Conservation (phyloP, 1,139 yeast species). For the Suhomyces ambrosiae region DNA sequence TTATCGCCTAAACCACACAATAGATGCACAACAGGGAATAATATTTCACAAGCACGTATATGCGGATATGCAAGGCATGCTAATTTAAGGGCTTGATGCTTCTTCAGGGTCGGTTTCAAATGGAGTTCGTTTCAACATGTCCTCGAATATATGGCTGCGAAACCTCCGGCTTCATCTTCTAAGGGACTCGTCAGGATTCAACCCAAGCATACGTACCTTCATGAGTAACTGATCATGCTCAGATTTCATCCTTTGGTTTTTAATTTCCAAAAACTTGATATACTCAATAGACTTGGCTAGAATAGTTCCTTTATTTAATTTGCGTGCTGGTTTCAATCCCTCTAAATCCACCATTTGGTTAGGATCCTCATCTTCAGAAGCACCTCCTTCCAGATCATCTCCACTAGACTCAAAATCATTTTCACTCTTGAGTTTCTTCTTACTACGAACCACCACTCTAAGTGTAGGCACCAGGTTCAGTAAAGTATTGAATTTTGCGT, state of each 20-base stretch:
- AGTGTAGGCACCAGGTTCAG: constrained; percentile 48
- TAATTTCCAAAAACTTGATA: constrained; percentile 44
- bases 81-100: no score
- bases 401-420: constrained; percentile 19
- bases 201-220: constrained; percentile 31
- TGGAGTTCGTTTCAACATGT: no score
- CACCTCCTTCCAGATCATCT: constrained; percentile 16
- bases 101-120: no score
- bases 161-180: not conserved
- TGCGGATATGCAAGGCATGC: no score
- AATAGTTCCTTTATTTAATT: constrained; percentile 48
- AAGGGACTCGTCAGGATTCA: constrained; percentile 17
- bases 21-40: no score
- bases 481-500: constrained; percentile 45
- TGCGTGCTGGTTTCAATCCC: constrained; percentile 49
- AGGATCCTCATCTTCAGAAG: constrained; percentile 17
- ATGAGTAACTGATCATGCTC: constrained; percentile 36
- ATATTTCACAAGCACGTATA: no score
- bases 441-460: constrained; percentile 32
- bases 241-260: constrained; percentile 37
- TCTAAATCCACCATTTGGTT: constrained; percentile 32
- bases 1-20: no score
- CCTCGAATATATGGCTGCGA: not conserved
- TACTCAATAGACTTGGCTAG: constrained; percentile 48
- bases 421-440: constrained; percentile 14